Percentiles rank a stretch among this genome's conserved stretches.
These are phyloP conservation scores for Pseudohyphozyma bogoriensis DNA, from an alignment of 768 basidiomycete genomes.

Conservation along the genomic window DNA sequence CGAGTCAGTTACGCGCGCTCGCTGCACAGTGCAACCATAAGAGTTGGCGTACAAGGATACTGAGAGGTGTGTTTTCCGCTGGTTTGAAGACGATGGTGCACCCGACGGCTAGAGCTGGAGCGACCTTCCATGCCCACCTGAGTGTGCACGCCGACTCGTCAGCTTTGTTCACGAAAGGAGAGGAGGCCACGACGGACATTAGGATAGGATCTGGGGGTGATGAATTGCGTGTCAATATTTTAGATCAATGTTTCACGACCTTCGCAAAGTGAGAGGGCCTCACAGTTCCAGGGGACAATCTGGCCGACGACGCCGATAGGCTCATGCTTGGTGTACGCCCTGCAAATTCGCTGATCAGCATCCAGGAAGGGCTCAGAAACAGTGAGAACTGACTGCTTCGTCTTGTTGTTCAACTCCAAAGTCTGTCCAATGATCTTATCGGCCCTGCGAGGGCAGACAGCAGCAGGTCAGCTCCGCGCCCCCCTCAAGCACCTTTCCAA, in stretches of 20 bases:
- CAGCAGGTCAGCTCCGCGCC: not conserved
- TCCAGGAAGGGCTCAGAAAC: conserved; percentile 45
- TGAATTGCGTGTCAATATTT: not conserved
- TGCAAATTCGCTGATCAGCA: conserved; percentile 45
- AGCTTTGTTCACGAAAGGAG: no score
- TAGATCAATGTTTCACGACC: no score
- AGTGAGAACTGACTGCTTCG: not conserved
- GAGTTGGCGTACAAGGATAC: conserved; percentile 4
- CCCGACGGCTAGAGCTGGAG: conserved; percentile 64
- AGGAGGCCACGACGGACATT: conserved; percentile 36
- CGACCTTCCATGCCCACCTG: conserved; percentile 62
- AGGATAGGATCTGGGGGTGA: conserved; percentile 29
- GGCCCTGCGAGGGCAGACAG: conserved; percentile 1
- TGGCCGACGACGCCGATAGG: conserved; percentile 89
- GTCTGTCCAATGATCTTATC: conserved; percentile 86
- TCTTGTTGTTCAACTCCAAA: conserved; percentile 44
- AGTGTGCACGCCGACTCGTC: no score
- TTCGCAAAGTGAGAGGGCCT: conserved; percentile 14
- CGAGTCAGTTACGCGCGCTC: not conserved
- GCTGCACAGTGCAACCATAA: not conserved
- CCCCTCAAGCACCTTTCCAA: no score
- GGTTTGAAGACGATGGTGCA: conserved; percentile 94
- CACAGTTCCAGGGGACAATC: conserved; percentile 41
- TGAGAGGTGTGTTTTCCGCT: conserved; percentile 40
- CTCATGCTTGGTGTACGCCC: conserved; percentile 64